Percentiles rank a stretch among this genome's conserved stretches.
These are phyloP conservation scores for Phytopythium ostracodes DNA, from an alignment of 352 stramenopile genomes.

Conservation along the genomic window DNA sequence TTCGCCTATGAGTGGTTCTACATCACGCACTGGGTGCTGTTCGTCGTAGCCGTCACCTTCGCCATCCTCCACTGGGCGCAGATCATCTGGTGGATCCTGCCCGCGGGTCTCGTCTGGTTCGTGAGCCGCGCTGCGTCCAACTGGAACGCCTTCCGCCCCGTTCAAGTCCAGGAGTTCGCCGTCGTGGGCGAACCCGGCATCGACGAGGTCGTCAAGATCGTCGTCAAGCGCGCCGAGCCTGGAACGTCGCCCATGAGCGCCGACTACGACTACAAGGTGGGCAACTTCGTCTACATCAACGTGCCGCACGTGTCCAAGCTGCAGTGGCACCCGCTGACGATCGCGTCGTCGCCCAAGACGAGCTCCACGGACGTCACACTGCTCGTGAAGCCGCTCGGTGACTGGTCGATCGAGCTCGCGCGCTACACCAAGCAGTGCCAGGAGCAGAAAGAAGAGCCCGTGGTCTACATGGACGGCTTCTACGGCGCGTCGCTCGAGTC, in stretches of 20 bases:
- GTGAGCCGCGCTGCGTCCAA: constrained; percentile 41
- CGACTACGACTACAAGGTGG: constrained; percentile 44
- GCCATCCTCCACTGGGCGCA: constrained; percentile 53
- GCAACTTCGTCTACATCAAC: constrained; percentile 55
- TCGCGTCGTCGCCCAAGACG: constrained; percentile 43
- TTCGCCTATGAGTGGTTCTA: constrained; percentile 60
- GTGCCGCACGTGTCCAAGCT: constrained; percentile 48
- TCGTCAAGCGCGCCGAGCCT: constrained; percentile 30
- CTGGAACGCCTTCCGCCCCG: constrained; percentile 38
- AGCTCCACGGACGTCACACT: constrained; percentile 34
- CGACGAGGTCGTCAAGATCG: constrained; percentile 45
- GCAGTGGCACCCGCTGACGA: constrained; percentile 55
- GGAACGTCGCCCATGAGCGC: constrained; percentile 25
- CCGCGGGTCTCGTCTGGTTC: constrained; percentile 45
- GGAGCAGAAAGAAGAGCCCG: constrained; percentile 16
- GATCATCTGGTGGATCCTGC: constrained; percentile 60
- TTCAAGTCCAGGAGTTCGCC: constrained; percentile 29
- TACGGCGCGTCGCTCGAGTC: constrained; percentile 42
- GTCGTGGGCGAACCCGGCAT: constrained; percentile 19
- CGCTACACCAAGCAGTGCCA: constrained; percentile 38
- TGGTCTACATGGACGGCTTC: constrained; percentile 55
- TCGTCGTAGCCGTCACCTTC: constrained; percentile 49
- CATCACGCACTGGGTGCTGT: constrained; percentile 51
- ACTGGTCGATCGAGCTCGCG: constrained; percentile 40
- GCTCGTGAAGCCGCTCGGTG: constrained; percentile 46